Conservation (phyloP, 768 basidiomycete species). For the Obba rivulosa region DNA sequence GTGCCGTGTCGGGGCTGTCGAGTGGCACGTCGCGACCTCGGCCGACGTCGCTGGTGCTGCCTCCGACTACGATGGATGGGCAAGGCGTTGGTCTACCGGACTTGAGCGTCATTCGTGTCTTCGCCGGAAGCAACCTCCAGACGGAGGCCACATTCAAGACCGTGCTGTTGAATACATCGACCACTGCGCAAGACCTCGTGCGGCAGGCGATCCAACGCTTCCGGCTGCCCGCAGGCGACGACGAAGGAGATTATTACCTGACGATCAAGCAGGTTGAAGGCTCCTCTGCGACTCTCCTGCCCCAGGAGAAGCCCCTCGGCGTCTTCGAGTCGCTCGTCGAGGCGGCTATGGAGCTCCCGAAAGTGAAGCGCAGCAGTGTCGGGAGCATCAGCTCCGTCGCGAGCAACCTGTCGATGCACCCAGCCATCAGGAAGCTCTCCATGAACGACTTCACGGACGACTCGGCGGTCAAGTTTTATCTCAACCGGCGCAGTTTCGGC, state of each 20-base stretch:
- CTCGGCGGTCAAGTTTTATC: conserved; percentile 93
- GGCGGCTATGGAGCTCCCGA: conserved; percentile 73
- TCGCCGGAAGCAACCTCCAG: conserved; percentile 86
- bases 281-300: conserved; percentile 65
- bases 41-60: conserved; percentile 74
- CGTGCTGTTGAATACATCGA: conserved; percentile 83
- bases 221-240: conserved; percentile 62
- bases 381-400: conserved; percentile 92
- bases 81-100: conserved; percentile 66
- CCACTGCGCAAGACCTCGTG: conserved; percentile 79
- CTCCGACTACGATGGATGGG: conserved; percentile 53
- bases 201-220: conserved; percentile 94
- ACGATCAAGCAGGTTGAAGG: conserved; percentile 93
- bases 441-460: conserved; percentile 99
- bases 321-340: conserved; percentile 86
- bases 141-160: conserved; percentile 99
- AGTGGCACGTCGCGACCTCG: conserved; percentile 46
- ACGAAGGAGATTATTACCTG: conserved; percentile 69
- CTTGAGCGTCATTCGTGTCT: conserved; percentile 92
- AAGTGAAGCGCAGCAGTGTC: conserved; percentile 89
- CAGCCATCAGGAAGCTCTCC: conserved; percentile 87
- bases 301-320: conserved; percentile 76
- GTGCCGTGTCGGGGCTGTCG: conserved; percentile 36
- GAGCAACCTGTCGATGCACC: conserved; percentile 90
- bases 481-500: conserved; percentile 57